Base-by-base conservation (phyloP, 495 filamentous ascomycete species). In the Bacidia rubella region DNA sequence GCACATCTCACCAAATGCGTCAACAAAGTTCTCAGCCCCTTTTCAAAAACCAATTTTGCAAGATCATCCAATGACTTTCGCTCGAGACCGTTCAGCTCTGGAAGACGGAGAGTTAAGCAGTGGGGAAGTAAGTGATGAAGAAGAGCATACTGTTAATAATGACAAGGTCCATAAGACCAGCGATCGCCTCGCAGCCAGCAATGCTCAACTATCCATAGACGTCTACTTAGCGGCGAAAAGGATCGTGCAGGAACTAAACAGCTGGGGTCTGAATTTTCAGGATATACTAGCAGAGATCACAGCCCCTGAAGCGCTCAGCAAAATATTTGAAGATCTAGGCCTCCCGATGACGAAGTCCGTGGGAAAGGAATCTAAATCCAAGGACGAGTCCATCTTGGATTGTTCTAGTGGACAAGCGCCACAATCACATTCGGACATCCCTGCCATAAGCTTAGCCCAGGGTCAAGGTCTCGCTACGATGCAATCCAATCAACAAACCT, bases 51-150 rank as follows among this genome's bases (percentile, higher is more conserved):
- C 15, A 15, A 15, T 5, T 15, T 5, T 15, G 15, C 5, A 35
- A 7, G 15, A 35, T 7, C 5, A 35, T 5, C 15, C 29, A 5
- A 35, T 35, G 29, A 5, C 29, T 7, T 15, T 15, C 7, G 5
- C 29, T 7, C 5, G 15, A 15, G 29, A 15, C 5, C 15, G 7
- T 35, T 35, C 29, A 7, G 29, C 5, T 15, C 29, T 75, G 27
- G 85, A 92, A 55, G 85, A 90, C 59, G 84, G 83, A 1, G 85
- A 90, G 60, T 60, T 89, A 17, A 85, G 81, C 57, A 85, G 88
- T 54, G 73, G 70, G 0, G 80, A 81, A 57, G 74, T 50, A 4
- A 50, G 24, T 25, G 47, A 50, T 10, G 25, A 29, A 38, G 24
- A 50, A 15, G 7, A 35, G 7, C 29, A 35, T 5, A 5, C n/a